These are phyloP conservation scores for Paecilomyces formosus DNA, from an alignment of 2,329 filamentous ascomycete species.

Conservation along the genomic window DNA sequence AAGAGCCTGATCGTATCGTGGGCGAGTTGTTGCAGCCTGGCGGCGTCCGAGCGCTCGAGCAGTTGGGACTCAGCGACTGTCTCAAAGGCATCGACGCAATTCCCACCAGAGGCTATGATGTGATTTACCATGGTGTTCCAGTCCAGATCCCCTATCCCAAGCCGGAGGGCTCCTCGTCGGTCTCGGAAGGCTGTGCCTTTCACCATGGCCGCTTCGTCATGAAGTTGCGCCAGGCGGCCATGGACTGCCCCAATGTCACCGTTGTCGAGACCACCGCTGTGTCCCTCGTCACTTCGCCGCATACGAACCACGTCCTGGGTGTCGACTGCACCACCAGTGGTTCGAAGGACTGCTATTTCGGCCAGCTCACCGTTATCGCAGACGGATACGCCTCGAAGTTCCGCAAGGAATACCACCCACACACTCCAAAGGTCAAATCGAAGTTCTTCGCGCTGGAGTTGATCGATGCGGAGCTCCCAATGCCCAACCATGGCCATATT, in stretches of 20 bases:
- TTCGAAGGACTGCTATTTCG: conserved; percentile 73
- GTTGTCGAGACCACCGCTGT: conserved; percentile 85
- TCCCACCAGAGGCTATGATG: conserved; percentile 75
- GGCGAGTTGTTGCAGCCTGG: conserved; percentile 93
- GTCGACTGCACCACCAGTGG: conserved; percentile 67
- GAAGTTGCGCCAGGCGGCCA: conserved; percentile 68
- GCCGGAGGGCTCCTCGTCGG: conserved; percentile 37
- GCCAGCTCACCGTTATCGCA: conserved; percentile 75
- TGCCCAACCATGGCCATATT: conserved; percentile 74
- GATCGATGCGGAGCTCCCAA: conserved; percentile 74
- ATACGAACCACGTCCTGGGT: conserved; percentile 67
- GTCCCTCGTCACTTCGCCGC: conserved; percentile 62
- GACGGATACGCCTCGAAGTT: conserved; percentile 93
- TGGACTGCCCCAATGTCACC: conserved; percentile 72
- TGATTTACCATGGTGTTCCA: conserved; percentile 69
- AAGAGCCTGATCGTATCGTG: conserved; percentile 91
- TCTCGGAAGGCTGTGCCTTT: conserved; percentile 70
- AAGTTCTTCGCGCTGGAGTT: conserved; percentile 94
- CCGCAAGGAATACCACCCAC: conserved; percentile 66
- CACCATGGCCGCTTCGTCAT: conserved; percentile 93
- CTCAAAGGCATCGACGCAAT: conserved; percentile 85
- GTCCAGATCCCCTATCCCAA: conserved; percentile 74
- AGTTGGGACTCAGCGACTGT: conserved; percentile 73
- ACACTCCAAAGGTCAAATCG: conserved; percentile 63
- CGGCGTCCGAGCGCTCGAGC: conserved; percentile 70